Percentiles rank a stretch among this genome's conserved stretches.
Evolutionary conservation across 768 basidiomycete genomes (phyloP).

Genomic region (Xerocomus potaroensis): DNA sequence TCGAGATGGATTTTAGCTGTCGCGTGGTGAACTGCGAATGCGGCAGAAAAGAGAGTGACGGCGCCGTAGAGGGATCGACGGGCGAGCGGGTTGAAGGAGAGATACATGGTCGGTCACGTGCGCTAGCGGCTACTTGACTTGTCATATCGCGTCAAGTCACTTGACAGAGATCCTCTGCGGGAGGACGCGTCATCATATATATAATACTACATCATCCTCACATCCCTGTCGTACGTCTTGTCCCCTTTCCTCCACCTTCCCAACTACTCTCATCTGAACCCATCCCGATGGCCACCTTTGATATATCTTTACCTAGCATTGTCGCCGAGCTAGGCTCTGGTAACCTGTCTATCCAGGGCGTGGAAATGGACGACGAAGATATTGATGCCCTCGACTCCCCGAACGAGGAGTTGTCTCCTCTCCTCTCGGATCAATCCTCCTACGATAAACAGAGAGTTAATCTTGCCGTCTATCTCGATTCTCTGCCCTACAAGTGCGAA

Average conservation of each 20-base stretch:
- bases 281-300: slow-evolving; percentile 19
- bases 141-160: neutral
- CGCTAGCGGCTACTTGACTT: no score
- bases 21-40: slow-evolving; percentile 25
- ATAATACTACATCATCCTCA: slow-evolving; percentile 11
- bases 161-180: neutral
- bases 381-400: slow-evolving; percentile 42
- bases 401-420: slow-evolving; percentile 25
- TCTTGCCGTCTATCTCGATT: slow-evolving; percentile 61
- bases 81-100: neutral
- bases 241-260: slow-evolving; percentile 11
- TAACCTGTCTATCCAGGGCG: slow-evolving; percentile 19
- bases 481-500: slow-evolving; percentile 73
- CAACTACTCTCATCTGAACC: slow-evolving; percentile 20
- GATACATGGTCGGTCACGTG: slow-evolving; percentile 19
- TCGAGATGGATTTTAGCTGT: slow-evolving; percentile 40
- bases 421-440: slow-evolving; percentile 31
- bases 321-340: slow-evolving; percentile 23
- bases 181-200: slow-evolving; percentile 28
- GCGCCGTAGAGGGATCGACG: slow-evolving; percentile 25
- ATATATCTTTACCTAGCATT: slow-evolving; percentile 19
- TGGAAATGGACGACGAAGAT: slow-evolving; percentile 59
- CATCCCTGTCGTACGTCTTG: slow-evolving; percentile 23
- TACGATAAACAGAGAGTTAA: slow-evolving; percentile 57
- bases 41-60: slow-evolving; percentile 29